A percentile compares a stretch with the other conserved stretches of the same genome.
These are phyloP conservation scores for Phialocephala subalpina DNA, from an alignment of 2,329 filamentous ascomycete genomes.

Conservation along the genomic window DNA sequence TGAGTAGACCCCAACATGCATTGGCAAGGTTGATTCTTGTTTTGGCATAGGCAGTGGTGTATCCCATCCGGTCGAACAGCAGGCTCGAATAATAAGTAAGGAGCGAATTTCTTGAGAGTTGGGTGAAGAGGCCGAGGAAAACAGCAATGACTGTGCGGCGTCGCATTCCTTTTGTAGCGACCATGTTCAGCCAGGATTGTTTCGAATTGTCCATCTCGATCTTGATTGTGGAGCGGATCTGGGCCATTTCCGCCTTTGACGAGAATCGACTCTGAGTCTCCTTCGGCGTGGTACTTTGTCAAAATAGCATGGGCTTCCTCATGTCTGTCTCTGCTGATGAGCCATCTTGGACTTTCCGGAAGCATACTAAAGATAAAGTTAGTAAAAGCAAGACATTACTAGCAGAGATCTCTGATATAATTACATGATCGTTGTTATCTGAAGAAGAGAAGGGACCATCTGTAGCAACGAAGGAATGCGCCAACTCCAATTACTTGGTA, in stretches of 20 bases:
- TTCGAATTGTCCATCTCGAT: constrained; percentile 61
- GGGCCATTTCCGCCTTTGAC: constrained; percentile 66
- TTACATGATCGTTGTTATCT: constrained; percentile 32
- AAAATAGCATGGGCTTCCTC: constrained; percentile 66
- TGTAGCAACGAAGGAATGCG: constrained; percentile 52
- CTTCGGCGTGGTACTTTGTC: constrained; percentile 58
- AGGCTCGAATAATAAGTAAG: constrained; percentile 55
- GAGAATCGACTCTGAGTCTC: constrained; percentile 56
- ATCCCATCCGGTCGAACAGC: constrained; percentile 56
- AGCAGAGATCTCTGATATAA: background rate
- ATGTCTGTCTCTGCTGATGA: constrained; percentile 61
- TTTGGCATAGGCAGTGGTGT: constrained; percentile 50
- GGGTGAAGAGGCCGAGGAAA: constrained; percentile 60
- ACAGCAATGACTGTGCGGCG: constrained; percentile 55
- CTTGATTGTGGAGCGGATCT: constrained; percentile 64
- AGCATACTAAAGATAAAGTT: no score
- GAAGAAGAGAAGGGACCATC: constrained; percentile 34
- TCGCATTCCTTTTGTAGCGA: constrained; percentile 58
- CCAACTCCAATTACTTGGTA: constrained; percentile 50
- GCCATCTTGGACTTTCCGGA: constrained; percentile 64
- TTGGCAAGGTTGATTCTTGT: constrained; percentile 50
- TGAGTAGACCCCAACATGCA: constrained; percentile 53
- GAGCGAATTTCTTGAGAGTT: constrained; percentile 58
- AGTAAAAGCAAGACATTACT: background rate
- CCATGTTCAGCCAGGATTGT: constrained; percentile 59